A percentile compares a stretch with the other conserved stretches of the same genome.
Evolutionary conservation across 192 early-diverging fungal genomes (phyloP).

Genomic region (Irineochytrium annulatum): DNA sequence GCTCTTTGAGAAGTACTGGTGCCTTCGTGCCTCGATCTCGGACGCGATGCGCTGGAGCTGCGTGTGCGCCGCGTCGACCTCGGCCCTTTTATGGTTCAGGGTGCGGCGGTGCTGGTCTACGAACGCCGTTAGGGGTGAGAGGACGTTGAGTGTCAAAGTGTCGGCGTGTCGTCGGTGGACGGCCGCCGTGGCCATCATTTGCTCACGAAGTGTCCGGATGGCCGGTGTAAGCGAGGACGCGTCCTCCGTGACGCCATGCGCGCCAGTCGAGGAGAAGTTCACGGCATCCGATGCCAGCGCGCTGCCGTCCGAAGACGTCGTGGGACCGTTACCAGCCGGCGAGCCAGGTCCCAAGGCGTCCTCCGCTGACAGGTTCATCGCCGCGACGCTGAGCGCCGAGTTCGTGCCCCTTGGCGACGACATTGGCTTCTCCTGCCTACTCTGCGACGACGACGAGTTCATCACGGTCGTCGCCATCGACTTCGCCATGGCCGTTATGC

Average conservation of each 20-base stretch:
- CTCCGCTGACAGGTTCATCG: too few species aligned
- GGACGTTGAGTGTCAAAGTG: slow-evolving; percentile 24
- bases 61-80: slow-evolving; percentile 26
- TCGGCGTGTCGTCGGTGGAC: slow-evolving; percentile 31
- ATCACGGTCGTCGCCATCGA: not conserved
- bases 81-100: slow-evolving; percentile 26
- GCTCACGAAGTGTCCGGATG: not conserved
- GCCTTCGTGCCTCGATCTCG: slow-evolving; percentile 11
- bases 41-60: slow-evolving; percentile 5
- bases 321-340: not conserved
- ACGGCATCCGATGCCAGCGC: not conserved
- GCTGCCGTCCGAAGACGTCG: slow-evolving; percentile 2
- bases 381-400: not conserved
- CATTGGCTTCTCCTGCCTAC: too few species aligned
- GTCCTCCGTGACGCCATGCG: not conserved
- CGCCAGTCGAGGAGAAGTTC: not conserved
- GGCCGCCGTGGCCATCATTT: slow-evolving; percentile 20
- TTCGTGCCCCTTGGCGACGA: not conserved
- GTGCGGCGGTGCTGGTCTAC: slow-evolving; percentile 21
- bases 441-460: not conserved
- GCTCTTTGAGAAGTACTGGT: not conserved
- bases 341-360: too few species aligned
- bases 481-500: not conserved
- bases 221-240: slow-evolving; percentile 2
- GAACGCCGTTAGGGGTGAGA: slow-evolving; percentile 27